Percentiles rank a stretch among this genome's conserved stretches.
phyloP scores from a whole-genome alignment of 2,329 filamentous ascomycete genomes.

The Aureobasidium musti region DNA sequence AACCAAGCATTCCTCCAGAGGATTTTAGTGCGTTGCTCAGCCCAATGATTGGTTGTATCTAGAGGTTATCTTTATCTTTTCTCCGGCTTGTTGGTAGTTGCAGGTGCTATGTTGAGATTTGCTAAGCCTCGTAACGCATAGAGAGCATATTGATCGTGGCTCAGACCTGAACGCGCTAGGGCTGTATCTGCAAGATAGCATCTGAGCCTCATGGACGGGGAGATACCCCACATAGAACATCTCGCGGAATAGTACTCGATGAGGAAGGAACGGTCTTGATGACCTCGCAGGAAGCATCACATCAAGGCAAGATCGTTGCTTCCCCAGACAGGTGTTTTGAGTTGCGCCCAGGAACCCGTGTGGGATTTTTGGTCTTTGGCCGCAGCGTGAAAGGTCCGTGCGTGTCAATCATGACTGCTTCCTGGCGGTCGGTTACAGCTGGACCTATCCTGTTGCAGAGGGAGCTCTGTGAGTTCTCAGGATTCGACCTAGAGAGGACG shows the following conservation, averaged over 20 bases:
- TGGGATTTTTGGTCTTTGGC: neutral
- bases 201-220: neutral
- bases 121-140: neutral
- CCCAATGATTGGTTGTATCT: neutral
- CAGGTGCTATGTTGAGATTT: neutral
- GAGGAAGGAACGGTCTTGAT: neutral
- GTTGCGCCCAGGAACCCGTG: neutral
- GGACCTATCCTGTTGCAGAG: neutral
- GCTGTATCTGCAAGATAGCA: slow-evolving; percentile 2
- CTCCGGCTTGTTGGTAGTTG: neutral
- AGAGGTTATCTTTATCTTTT: neutral
- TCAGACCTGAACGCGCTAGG: neutral
- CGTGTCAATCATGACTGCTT: neutral
- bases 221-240: neutral
- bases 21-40: neutral
- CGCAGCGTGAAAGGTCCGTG: neutral
- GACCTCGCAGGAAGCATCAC: neutral
- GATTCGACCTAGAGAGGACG: neutral
- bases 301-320: neutral
- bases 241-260: neutral
- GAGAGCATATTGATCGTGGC: neutral
- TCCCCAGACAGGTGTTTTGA: neutral
- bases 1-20: neutral
- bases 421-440: neutral
- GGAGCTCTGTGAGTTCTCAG: neutral